Evolutionary conservation across 208 protist species (phyloP), one percentile per base, ranked within the genome.

Genomic region (Acanthamoeba castellanii): DNA sequence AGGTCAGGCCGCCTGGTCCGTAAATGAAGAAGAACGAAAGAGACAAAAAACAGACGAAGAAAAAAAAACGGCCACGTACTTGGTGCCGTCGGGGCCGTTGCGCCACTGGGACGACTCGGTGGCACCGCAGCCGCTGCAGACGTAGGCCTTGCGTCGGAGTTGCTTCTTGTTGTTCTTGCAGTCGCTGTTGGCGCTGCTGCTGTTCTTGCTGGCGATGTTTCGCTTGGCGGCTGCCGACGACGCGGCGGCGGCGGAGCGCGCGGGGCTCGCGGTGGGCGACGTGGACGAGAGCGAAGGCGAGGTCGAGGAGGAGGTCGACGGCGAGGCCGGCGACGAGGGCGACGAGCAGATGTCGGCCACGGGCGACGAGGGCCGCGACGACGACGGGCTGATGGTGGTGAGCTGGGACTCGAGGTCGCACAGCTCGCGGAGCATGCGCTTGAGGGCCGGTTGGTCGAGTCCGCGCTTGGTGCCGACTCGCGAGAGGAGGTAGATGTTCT

Each of bases 81-180:
- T 78, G 70, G 70, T 78, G 70, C 70, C 70, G 30, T 78, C 70
- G 11, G 70, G 70, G 6, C 70, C 70, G 30, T 78, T 78, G 30
- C 70, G 70, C 70, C 70, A 78, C 70, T 78, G 70, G 13, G 70
- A 78, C 37, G 70, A 78, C 70, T 78, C 70, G n/a, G 70, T 45
- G 32, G 70, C 70, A 20, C 70, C 70, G 70, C 70, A 78, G 70
- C 70, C 70, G 70, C 70, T 78, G 70, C 70, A 78, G 30, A 45
- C 20, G 70, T 78, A 78, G 70, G 70, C 70, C 32, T 45, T 34
- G 0, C 70, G 7, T 18, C 70, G 70, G 30, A 78, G 70, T n/a
- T 78, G 70, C 70, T 78, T 16, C 30, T 45, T 16, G 22, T 47
- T 78, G 30, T 45, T 34, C 5, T 66, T 66, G 59, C 59, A 20